phyloP scores from a whole-genome alignment of 2,329 filamentous ascomycete genomes.

The Lasiodiplodia hormozganensis region DNA sequence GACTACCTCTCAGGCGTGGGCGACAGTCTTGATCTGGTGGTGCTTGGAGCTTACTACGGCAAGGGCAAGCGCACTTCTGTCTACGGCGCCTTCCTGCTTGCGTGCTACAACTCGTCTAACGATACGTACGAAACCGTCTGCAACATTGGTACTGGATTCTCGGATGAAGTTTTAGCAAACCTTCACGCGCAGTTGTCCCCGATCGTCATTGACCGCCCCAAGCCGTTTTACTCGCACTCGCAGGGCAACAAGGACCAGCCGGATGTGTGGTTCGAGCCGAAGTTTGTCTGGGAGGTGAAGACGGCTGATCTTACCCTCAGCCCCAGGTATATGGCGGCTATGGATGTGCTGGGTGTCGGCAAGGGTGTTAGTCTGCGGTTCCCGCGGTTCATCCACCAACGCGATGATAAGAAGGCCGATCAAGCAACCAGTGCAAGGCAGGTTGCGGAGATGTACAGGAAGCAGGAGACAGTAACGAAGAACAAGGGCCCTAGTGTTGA shows the following conservation, averaged over 20 bases:
- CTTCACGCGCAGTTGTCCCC: conserved; percentile 77
- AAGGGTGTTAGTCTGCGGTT: conserved; percentile 89
- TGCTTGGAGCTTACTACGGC: conserved; percentile 91
- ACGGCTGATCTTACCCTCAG: conserved; percentile 93
- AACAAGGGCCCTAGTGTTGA: conserved; percentile 86
- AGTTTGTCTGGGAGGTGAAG: conserved; percentile 96
- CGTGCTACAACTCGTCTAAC: conserved; percentile 82
- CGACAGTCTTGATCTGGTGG: conserved; percentile 95
- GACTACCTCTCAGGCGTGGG: conserved; percentile 94
- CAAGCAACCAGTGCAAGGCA: conserved; percentile 83
- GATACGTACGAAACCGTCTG: conserved; percentile 95
- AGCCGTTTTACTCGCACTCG: conserved; percentile 93
- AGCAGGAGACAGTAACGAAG: conserved; percentile 89
- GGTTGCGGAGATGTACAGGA: conserved; percentile 96
- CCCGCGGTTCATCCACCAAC: conserved; percentile 86
- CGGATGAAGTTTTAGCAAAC: conserved; percentile 89
- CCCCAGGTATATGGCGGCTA: conserved; percentile 91
- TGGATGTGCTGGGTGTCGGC: conserved; percentile 73
- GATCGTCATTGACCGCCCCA: conserved; percentile 84
- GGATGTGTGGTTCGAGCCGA: conserved; percentile 97
- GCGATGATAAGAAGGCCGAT: conserved; percentile 96
- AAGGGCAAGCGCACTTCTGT: conserved; percentile 95
- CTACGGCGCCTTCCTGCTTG: conserved; percentile 94
- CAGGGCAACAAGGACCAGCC: conserved; percentile 88
- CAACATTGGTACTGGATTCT: conserved; percentile 98